Conservation (phyloP, 78 protist genomes). For the Dictyostelium discoideum region dicty_2.7 NC_007088.5:1791501-1792000, state of each 20-base stretch:
- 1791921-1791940: conserved; percentile 3
- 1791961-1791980: conserved; percentile 17
- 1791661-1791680: conserved; percentile 74
- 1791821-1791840: neutral
- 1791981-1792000: neutral
- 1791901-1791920: conserved; percentile 18
- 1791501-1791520: neutral
- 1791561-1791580: too few relatives aligned
- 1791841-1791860: neutral
- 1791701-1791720: conserved; percentile 52
- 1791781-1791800: conserved; percentile 7
- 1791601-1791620: too few relatives aligned
- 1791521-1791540: conserved; percentile 10
- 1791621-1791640: too few relatives aligned
- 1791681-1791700: conserved; percentile 65
- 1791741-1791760: conserved; percentile 65
- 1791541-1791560: conserved; percentile 22
- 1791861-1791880: neutral
- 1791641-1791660: neutral
- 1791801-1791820: neutral
- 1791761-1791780: conserved; percentile 21
- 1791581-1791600: neutral
- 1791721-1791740: conserved; percentile 55
- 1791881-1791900: neutral
- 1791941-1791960: neutral